These are phyloP conservation scores for Nepenthes mirabilis DNA, from an alignment of 148 eudicot genomes.

Conservation along the genomic window DNA sequence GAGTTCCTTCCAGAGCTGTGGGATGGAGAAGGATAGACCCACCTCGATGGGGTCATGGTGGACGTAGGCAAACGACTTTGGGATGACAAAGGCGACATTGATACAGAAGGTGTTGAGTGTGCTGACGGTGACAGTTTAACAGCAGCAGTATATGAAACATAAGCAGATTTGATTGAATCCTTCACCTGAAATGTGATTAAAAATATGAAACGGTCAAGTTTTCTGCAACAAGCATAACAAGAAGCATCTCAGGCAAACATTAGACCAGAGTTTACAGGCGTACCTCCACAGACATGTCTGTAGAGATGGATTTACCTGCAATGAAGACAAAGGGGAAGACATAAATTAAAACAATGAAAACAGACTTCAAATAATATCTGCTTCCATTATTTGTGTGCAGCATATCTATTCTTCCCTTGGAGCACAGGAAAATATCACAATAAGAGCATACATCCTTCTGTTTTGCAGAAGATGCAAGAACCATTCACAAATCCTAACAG, in stretches of 20 bases:
- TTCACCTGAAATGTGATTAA: slow-evolving; percentile 30
- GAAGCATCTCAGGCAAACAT: neutral
- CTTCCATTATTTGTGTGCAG: too few species aligned
- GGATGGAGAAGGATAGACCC: slow-evolving; percentile 44
- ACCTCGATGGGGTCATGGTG: slow-evolving; percentile 42
- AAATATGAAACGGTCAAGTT: neutral
- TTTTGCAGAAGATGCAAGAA: too few species aligned
- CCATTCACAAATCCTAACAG: too few species aligned
- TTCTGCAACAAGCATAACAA: neutral
- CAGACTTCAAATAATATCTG: neutral
- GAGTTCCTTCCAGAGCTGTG: slow-evolving; percentile 53
- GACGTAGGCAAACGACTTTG: slow-evolving; percentile 43
- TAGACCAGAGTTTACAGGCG: neutral
- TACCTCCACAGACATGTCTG: slow-evolving; percentile 21
- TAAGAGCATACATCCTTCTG: too few species aligned
- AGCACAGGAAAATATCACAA: too few species aligned
- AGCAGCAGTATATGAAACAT: slow-evolving; percentile 33
- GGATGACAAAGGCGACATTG: slow-evolving; percentile 51
- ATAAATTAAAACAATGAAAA: neutral
- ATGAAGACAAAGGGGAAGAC: neutral
- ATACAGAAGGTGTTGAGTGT: slow-evolving; percentile 50
- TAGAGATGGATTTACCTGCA: slow-evolving; percentile 20
- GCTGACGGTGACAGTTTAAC: slow-evolving; percentile 42
- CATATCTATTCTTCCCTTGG: too few species aligned
- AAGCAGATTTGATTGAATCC: slow-evolving; percentile 37